Percentiles rank a stretch among this genome's conserved stretches.
These are phyloP conservation scores for Zygotorulaspora danielsina DNA, from an alignment of 805 yeast genomes.

Conservation along the genomic window DNA sequence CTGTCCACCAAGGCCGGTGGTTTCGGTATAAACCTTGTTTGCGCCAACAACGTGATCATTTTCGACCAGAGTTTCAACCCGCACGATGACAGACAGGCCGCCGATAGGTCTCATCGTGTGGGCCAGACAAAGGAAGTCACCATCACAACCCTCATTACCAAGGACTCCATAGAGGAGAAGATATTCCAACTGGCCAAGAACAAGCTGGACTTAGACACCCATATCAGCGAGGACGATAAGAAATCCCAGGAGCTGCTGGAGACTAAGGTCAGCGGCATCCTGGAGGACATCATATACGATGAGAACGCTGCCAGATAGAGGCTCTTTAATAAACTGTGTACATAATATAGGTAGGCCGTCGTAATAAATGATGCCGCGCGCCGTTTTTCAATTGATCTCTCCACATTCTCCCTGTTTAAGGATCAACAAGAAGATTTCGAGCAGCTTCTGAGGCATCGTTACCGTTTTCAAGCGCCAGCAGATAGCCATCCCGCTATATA, in stretches of 20 bases:
- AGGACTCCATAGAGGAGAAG: constrained; percentile 81
- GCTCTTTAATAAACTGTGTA: too few species aligned
- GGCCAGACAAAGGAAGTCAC: constrained; percentile 85
- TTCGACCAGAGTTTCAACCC: constrained; percentile 96
- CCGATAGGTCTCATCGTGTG: constrained; percentile 96
- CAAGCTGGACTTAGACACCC: constrained; percentile 75
- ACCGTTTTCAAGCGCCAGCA: too few species aligned
- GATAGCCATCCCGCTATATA: too few species aligned
- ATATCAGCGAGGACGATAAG: constrained; percentile 42
- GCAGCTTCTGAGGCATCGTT: too few species aligned
- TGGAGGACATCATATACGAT: constrained; percentile 36
- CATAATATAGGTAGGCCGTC: too few species aligned
- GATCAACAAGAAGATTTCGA: too few species aligned
- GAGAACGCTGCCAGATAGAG: constrained; percentile 16
- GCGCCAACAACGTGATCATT: constrained; percentile 88
- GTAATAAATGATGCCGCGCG: too few species aligned
- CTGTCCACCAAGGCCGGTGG: constrained; percentile 98
- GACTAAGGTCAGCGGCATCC: constrained; percentile 48
- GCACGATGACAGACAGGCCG: constrained; percentile 98
- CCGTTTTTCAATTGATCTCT: too few species aligned
- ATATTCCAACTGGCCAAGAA: constrained; percentile 82
- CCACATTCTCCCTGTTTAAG: too few species aligned
- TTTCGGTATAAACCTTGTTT: constrained; percentile 92
- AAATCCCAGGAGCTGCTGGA: constrained; percentile 42
- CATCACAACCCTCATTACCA: constrained; percentile 70